phyloP scores from a whole-genome alignment of 106 monocot genomes.

The Platanthera zijinensis region DNA sequence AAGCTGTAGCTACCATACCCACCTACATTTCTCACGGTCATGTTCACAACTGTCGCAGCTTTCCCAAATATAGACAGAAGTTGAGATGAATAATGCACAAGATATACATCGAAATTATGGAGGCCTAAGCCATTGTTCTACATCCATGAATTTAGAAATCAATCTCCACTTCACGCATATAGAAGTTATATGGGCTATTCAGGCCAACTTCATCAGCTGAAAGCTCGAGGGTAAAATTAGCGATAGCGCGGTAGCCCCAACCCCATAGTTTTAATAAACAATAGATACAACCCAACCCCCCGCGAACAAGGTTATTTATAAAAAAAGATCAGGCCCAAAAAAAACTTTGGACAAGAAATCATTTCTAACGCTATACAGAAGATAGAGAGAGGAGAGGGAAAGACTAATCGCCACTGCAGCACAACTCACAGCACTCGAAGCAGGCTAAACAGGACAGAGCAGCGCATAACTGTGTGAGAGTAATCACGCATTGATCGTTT shows the following conservation, averaged over 20 bases:
- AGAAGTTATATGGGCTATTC: not conserved
- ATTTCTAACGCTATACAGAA: not conserved
- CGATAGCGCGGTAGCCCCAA: not conserved
- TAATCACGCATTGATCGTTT: slow-evolving; percentile 53
- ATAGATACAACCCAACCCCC: not conserved
- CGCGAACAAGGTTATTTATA: not conserved
- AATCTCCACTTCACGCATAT: too few species aligned
- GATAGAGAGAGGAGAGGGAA: not conserved
- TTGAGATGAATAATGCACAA: too few species aligned
- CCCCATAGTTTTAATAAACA: not conserved
- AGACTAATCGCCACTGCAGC: slow-evolving; percentile 25
- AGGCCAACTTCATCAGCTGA: not conserved
- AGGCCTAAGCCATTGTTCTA: too few species aligned
- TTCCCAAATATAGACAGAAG: too few species aligned
- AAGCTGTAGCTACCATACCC: too few species aligned
- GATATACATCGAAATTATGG: too few species aligned
- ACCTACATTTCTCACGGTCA: too few species aligned
- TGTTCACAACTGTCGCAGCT: too few species aligned
- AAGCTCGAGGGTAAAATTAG: not conserved
- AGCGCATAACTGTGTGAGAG: slow-evolving; percentile 41
- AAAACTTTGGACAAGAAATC: not conserved
- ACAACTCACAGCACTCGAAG: slow-evolving; percentile 55
- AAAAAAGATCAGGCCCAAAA: not conserved
- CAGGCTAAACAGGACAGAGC: slow-evolving; percentile 73
- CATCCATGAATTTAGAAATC: too few species aligned